These are phyloP conservation scores for Trichoderma citrinoviride DNA, from an alignment of 2,329 filamentous ascomycete species.

Conservation along the genomic window DNA sequence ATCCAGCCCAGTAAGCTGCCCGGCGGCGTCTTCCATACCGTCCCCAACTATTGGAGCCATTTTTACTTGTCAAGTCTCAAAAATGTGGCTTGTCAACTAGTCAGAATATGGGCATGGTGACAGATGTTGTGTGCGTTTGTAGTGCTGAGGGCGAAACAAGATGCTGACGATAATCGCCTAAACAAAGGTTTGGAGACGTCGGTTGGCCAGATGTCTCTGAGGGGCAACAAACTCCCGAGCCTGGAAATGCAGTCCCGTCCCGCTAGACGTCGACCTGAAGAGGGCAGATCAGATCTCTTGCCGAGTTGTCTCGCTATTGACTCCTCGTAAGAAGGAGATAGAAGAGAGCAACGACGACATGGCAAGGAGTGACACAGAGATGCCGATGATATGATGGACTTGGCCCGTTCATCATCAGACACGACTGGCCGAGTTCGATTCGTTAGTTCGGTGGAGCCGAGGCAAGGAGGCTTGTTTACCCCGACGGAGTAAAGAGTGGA, in stretches of 20 bases:
- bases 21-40: neutral
- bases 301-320: neutral
- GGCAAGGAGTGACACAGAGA: neutral
- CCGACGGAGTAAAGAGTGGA: neutral
- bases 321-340: neutral
- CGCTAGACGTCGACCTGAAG: neutral
- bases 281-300: neutral
- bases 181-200: neutral
- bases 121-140: neutral
- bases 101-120: constrained; percentile 6
- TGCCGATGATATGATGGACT: neutral
- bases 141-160: neutral
- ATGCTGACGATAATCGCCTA: neutral
- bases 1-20: constrained; percentile 21
- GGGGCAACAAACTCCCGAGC: neutral
- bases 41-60: constrained; percentile 5
- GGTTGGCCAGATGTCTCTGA: neutral
- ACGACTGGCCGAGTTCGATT: neutral
- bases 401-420: neutral
- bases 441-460: constrained; percentile 1
- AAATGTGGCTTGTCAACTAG: neutral
- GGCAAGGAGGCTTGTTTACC: neutral
- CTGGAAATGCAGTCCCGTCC: neutral
- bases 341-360: neutral
- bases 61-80: neutral